These are phyloP conservation scores for Parmelia sp. DNA, from an alignment of 495 filamentous ascomycete genomes.

Conservation along the genomic window DNA sequence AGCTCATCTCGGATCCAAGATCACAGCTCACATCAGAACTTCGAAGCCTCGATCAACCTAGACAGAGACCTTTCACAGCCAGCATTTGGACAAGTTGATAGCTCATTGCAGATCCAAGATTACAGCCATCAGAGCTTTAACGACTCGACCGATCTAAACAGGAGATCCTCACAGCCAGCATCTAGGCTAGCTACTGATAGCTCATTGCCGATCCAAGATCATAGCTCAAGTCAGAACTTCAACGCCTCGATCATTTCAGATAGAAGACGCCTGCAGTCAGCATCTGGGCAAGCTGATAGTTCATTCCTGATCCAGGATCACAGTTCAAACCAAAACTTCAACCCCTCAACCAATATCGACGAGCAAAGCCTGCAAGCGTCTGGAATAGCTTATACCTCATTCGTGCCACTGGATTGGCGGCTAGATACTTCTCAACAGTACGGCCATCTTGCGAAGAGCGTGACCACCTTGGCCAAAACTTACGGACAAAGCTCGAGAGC, in stretches of 20 bases:
- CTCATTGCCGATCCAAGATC: not conserved
- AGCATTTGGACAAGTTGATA: too few relatives aligned
- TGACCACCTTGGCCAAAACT: not conserved
- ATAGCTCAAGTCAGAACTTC: not conserved
- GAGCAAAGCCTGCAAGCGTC: not conserved
- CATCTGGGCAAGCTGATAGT: not conserved
- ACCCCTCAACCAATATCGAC: not conserved
- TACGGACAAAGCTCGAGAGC: not conserved
- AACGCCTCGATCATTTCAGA: not conserved
- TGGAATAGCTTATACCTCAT: not conserved
- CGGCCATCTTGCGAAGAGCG: not conserved
- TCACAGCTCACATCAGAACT: too few relatives aligned
- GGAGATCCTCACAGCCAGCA: too few relatives aligned
- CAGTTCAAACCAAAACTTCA: not conserved
- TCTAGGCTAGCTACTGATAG: too few relatives aligned
- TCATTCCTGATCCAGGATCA: not conserved
- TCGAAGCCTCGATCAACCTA: too few relatives aligned
- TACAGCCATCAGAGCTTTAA: too few relatives aligned
- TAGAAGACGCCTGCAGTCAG: not conserved
- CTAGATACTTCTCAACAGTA: not conserved
- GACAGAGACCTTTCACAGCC: too few relatives aligned
- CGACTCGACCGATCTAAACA: too few relatives aligned
- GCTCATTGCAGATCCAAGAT: too few relatives aligned
- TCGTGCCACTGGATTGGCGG: not conserved
- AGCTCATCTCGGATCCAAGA: too few relatives aligned